Conservation (phyloP, 2,329 filamentous ascomycete species). For the Penicillium glabrum region DNA sequence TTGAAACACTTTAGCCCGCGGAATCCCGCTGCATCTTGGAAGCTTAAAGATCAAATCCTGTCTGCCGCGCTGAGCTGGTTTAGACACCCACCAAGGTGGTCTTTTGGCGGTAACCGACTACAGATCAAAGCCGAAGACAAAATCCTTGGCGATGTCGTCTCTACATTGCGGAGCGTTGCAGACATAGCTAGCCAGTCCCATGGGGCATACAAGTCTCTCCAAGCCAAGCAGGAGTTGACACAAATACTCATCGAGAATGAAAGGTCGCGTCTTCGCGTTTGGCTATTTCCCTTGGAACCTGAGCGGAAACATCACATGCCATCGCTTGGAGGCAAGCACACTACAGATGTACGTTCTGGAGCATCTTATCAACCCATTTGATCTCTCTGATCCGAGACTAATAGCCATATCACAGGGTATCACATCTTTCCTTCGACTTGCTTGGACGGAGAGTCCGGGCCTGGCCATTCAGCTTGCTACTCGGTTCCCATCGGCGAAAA, state of each 20-base stretch:
- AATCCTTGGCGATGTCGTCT: conserved; percentile 72
- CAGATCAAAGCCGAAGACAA: conserved; percentile 92
- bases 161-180: conserved; percentile 64
- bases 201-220: conserved; percentile 64
- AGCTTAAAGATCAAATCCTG: conserved; percentile 83
- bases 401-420: conserved; percentile 48
- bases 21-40: conserved; percentile 69
- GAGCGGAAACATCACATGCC: conserved; percentile 55
- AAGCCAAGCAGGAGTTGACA: conserved; percentile 80
- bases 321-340: conserved; percentile 42
- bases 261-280: conserved; percentile 78
- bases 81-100: conserved; percentile 79
- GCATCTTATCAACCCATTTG: neutral
- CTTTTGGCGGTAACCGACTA: conserved; percentile 88
- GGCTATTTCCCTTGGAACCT: conserved; percentile 78
- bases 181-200: conserved; percentile 54
- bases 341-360: conserved; percentile 37
- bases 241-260: conserved; percentile 80
- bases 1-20: conserved; percentile 67
- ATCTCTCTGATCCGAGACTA: neutral
- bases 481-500: conserved; percentile 72
- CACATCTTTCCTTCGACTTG: conserved; percentile 69
- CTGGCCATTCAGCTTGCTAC: conserved; percentile 82
- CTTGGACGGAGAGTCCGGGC: conserved; percentile 82
- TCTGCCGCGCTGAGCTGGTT: conserved; percentile 92